These are phyloP conservation scores for Tillandsia leiboldiana DNA, from an alignment of 176 grass and related monocot species.

Conservation along the genomic window DNA sequence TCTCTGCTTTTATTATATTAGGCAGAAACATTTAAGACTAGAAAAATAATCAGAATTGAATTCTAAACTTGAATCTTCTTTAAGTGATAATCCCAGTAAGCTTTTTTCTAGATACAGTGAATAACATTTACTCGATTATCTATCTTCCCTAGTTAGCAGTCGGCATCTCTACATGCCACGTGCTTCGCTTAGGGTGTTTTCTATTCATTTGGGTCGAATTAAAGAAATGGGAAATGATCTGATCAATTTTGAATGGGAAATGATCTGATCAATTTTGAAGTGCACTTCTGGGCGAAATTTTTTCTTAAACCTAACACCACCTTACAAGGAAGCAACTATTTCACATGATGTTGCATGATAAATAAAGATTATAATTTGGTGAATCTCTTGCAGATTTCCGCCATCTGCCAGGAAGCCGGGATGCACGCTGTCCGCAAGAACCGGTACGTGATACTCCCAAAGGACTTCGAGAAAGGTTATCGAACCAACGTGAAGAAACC, in stretches of 20 bases:
- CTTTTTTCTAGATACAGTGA: not conserved
- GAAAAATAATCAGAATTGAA: not conserved
- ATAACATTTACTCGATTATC: too few species aligned
- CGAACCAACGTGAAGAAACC: slow-evolving; percentile 93
- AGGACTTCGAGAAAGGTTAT: slow-evolving; percentile 98
- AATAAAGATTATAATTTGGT: not conserved
- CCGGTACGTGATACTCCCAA: slow-evolving; percentile 89
- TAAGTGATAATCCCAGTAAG: too few species aligned
- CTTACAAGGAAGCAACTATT: not conserved
- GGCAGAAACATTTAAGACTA: not conserved
- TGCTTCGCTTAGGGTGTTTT: too few species aligned
- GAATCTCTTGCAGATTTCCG: slow-evolving; percentile 45
- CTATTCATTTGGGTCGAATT: too few species aligned
- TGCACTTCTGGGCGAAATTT: too few species aligned
- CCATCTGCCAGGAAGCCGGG: slow-evolving; percentile 95
- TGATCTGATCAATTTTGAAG: too few species aligned
- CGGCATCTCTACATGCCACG: too few species aligned
- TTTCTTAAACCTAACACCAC: too few species aligned
- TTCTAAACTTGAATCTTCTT: not conserved
- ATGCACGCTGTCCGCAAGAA: slow-evolving; percentile 99
- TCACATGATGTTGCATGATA: not conserved
- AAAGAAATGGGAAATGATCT: too few species aligned
- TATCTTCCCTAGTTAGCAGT: too few species aligned
- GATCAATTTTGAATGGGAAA: too few species aligned
- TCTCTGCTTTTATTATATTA: not conserved